Conservation (phyloP, 2,329 filamentous ascomycete species). For the Paracoccidioides lutzii region DNA sequence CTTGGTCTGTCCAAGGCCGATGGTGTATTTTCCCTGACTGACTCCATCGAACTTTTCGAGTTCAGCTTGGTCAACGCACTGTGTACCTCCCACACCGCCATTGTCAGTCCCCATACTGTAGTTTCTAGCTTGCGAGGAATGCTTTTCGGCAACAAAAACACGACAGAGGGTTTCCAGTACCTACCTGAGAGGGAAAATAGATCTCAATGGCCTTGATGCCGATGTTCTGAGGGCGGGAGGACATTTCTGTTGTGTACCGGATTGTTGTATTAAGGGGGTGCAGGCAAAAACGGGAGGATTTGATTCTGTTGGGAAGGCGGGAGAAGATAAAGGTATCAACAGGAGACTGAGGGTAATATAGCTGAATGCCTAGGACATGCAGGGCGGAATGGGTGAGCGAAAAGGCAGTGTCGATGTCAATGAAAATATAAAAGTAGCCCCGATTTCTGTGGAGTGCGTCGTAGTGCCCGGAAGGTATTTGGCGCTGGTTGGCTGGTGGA, state of each 20-base stretch:
- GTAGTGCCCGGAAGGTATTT: too few relatives aligned
- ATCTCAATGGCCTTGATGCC: conserved; percentile 89
- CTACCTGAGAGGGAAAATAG: conserved; percentile 74
- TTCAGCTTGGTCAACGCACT: conserved; percentile 76
- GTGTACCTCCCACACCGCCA: conserved; percentile 5
- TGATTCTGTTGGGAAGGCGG: too few relatives aligned
- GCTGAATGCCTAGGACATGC: too few relatives aligned
- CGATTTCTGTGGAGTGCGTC: too few relatives aligned
- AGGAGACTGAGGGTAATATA: too few relatives aligned
- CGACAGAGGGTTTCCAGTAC: conserved; percentile 18
- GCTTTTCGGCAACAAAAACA: neutral
- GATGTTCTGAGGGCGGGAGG: conserved; percentile 69
- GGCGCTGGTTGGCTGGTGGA: too few relatives aligned
- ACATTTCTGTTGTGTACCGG: conserved; percentile 42
- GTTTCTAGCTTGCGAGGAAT: neutral
- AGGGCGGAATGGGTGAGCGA: too few relatives aligned
- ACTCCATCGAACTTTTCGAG: conserved; percentile 81
- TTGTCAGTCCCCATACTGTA: conserved; percentile 6
- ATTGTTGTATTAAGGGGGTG: neutral
- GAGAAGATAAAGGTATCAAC: too few relatives aligned
- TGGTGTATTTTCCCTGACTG: conserved; percentile 72
- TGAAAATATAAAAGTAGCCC: too few relatives aligned
- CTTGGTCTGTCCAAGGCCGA: conserved; percentile 79
- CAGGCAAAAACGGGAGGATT: neutral
- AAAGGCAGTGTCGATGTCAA: too few relatives aligned